Evolutionary conservation across 225 moss, liverwort and hornwort genomes (phyloP).

Genomic region (Sphagnum tenellum): DNA sequence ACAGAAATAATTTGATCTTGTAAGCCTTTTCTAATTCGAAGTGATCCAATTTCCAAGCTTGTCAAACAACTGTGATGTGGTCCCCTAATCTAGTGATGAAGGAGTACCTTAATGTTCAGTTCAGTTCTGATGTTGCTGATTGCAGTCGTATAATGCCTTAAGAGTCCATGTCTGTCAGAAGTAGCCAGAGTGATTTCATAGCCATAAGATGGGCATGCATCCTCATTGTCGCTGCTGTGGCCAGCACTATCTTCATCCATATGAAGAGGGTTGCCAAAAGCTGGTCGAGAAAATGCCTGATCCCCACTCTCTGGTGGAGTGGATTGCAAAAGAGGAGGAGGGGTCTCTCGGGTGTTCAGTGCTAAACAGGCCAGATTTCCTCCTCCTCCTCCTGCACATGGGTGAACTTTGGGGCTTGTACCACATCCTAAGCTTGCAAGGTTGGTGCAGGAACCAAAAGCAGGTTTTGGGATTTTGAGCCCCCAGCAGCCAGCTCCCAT

Average conservation of each 20-base stretch:
- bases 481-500: conserved; percentile 11
- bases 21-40: no score
- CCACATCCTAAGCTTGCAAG: conserved; percentile 42
- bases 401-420: conserved; percentile 38
- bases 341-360: no score
- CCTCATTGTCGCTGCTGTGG: conserved; percentile 43
- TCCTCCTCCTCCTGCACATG: not conserved
- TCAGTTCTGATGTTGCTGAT: conserved; percentile 59
- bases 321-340: conserved; percentile 14
- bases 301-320: conserved; percentile 14
- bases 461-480: conserved; percentile 39
- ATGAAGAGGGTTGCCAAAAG: conserved; percentile 49
- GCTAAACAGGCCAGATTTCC: no score
- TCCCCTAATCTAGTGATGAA: not conserved
- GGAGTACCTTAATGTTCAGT: conserved; percentile 76
- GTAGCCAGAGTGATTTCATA: conserved; percentile 85
- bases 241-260: conserved; percentile 54
- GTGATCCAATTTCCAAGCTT: no score
- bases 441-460: conserved; percentile 78
- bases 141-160: conserved; percentile 78
- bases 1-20: no score
- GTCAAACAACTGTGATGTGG: no score
- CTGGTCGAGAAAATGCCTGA: conserved; percentile 52
- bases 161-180: conserved; percentile 82
- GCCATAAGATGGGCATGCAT: conserved; percentile 36